Evolutionary conservation across 2,329 filamentous ascomycete genomes (phyloP), one percentile per base, ranked within the genome.

Genomic region (Neocucurbitaria cava): DNA sequence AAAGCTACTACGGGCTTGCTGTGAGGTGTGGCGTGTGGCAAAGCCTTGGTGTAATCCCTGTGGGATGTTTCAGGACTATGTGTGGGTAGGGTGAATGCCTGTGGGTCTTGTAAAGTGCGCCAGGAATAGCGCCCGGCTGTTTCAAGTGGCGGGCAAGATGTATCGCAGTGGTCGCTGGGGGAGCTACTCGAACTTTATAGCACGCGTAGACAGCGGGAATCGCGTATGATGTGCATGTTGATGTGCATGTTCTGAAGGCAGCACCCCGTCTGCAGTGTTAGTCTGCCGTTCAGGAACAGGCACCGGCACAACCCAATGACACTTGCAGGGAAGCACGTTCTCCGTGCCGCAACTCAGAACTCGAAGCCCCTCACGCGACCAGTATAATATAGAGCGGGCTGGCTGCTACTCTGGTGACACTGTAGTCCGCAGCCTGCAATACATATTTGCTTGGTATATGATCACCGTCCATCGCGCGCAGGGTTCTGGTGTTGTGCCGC

Each of bases 31-130:
- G 46, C 30, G 47, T 49, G 18, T 33, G 39, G 28, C 36, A 26
- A 15, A 28, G 54, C 40, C 53, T 31, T 46, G 49, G 49, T 44
- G 42, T 45, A 58, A 54, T 40, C 59, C 56, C 52, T 44, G 54
- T 26, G 28, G 30, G 47, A 49, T 61, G 56, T 60, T 57, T 65
- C 61, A 61, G 39, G 50, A 38, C 53, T 56, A 35, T 51, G 30
- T 41, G 13, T 11, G 33, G 15, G 43, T 55, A 42, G 57, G 61
- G 26, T 56, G 55, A 59, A 59, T 58, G 62, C 58, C 43, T 61
- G 62, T 55, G 23, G 43, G 42, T 33, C 26, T 5, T 17, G 50
- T 30, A 24, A 18, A 47, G 36, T 26, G 31, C 28, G 33, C 33
- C 31, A 38, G 41, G 49, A 35, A 35, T 35, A 38, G 18, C 28